Evolutionary conservation across 2,329 filamentous ascomycete genomes (phyloP).

Genomic region (Didymella sp.): DNA sequence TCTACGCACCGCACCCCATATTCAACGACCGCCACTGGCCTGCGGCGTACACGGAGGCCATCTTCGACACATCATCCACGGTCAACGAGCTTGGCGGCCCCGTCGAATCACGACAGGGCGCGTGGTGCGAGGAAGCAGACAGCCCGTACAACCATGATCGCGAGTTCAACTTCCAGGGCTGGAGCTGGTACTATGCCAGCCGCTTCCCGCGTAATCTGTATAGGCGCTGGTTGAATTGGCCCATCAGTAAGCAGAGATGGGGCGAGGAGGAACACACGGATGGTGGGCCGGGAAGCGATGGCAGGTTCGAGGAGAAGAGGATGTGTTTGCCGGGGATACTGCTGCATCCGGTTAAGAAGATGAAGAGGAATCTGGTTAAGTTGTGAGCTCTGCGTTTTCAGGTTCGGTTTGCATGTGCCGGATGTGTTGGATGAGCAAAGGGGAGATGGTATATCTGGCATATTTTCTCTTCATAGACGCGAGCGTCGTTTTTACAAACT

Average conservation of each 20-base stretch:
- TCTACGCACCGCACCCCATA: slow-evolving; percentile 87
- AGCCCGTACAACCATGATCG: slow-evolving; percentile 64
- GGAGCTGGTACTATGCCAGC: slow-evolving; percentile 92
- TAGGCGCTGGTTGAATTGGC: slow-evolving; percentile 83
- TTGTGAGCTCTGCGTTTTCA: too few relatives aligned
- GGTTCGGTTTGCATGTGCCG: too few relatives aligned
- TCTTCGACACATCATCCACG: slow-evolving; percentile 69
- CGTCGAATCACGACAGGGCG: slow-evolving; percentile 66
- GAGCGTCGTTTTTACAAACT: neutral
- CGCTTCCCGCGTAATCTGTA: slow-evolving; percentile 84
- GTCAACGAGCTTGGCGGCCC: slow-evolving; percentile 50
- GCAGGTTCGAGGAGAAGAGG: slow-evolving; percentile 67
- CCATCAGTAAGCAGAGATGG: slow-evolving; percentile 78
- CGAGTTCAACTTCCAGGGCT: slow-evolving; percentile 86
- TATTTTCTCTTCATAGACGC: neutral
- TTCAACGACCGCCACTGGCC: slow-evolving; percentile 91
- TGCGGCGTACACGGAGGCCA: slow-evolving; percentile 73
- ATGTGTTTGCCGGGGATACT: slow-evolving; percentile 94
- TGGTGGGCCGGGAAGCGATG: slow-evolving; percentile 47
- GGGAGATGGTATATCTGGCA: neutral
- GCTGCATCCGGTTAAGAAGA: slow-evolving; percentile 83
- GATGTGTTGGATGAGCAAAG: too few relatives aligned
- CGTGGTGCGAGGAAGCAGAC: slow-evolving; percentile 54
- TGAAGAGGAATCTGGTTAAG: slow-evolving; percentile 38
- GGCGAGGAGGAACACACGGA: slow-evolving; percentile 73